These are phyloP conservation scores for Ogataea allantospora DNA, from an alignment of 805 yeast genomes.

Conservation along the genomic window DNA sequence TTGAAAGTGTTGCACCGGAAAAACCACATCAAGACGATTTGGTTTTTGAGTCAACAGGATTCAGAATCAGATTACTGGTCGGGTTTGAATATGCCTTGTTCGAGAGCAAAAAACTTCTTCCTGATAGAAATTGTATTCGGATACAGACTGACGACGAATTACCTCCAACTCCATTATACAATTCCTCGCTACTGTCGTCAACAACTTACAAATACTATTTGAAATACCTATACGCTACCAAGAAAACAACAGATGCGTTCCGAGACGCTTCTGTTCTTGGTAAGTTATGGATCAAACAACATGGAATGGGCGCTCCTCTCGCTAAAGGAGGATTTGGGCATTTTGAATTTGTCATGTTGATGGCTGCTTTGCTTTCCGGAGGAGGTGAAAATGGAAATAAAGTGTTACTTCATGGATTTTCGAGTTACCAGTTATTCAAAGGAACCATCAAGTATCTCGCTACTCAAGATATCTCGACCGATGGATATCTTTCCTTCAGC, in stretches of 20 bases:
- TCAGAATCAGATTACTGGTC: slow-evolving; percentile 67
- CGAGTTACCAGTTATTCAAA: slow-evolving; percentile 90
- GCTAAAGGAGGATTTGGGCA: slow-evolving; percentile 82
- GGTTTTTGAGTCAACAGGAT: slow-evolving; percentile 61
- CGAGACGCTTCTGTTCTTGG: slow-evolving; percentile 86
- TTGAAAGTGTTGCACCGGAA: slow-evolving; percentile 54
- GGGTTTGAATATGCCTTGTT: slow-evolving; percentile 73
- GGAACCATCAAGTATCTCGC: slow-evolving; percentile 83
- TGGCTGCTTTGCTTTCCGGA: slow-evolving; percentile 81
- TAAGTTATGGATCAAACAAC: slow-evolving; percentile 84
- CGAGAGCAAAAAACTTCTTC: slow-evolving; percentile 71
- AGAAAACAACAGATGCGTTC: slow-evolving; percentile 76
- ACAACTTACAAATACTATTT: slow-evolving; percentile 67
- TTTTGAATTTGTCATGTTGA: slow-evolving; percentile 79
- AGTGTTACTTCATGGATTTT: slow-evolving; percentile 80
- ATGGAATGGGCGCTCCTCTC: slow-evolving; percentile 69
- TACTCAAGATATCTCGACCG: slow-evolving; percentile 62
- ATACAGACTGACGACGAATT: slow-evolving; percentile 48
- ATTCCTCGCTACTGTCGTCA: slow-evolving; percentile 73
- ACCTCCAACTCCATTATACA: slow-evolving; percentile 85
- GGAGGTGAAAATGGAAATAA: slow-evolving; percentile 76
- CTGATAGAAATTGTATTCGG: slow-evolving; percentile 80
- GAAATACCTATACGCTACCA: slow-evolving; percentile 71
- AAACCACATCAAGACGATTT: slow-evolving; percentile 46
- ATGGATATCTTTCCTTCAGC: slow-evolving; percentile 67